Percentiles rank a stretch among this genome's conserved stretches.
These are phyloP conservation scores for Populus hybrid DNA, from an alignment of 441 rosid genomes.

Conservation along the genomic window DNA sequence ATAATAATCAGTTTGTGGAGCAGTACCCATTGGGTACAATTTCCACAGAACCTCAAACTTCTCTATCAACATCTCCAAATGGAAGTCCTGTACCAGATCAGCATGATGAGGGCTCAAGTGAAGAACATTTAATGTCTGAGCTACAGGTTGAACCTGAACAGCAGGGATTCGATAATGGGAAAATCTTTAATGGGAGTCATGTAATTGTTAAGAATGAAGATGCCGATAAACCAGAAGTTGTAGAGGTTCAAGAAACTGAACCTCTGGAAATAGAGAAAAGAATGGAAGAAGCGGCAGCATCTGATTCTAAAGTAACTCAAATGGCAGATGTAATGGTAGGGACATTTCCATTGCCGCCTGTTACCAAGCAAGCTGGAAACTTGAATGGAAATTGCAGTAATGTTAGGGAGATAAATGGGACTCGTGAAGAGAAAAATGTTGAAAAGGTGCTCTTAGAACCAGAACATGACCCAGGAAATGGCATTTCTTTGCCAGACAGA, in stretches of 20 bases:
- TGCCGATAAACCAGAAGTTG: slow-evolving; percentile 16
- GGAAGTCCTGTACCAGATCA: slow-evolving; percentile 33
- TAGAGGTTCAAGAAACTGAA: slow-evolving; percentile 25
- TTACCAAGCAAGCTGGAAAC: slow-evolving; percentile 22
- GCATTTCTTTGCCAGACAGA: slow-evolving; percentile 15
- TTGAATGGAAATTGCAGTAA: slow-evolving; percentile 25
- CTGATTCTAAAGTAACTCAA: slow-evolving; percentile 31
- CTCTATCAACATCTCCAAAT: slow-evolving; percentile 29
- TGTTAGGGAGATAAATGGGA: slow-evolving; percentile 22
- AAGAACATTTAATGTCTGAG: slow-evolving; percentile 26
- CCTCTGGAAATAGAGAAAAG: slow-evolving; percentile 13
- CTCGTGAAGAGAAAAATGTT: slow-evolving; percentile 26
- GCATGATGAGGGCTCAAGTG: slow-evolving; percentile 23
- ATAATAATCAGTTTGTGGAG: slow-evolving; percentile 35
- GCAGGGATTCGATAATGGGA: slow-evolving; percentile 22
- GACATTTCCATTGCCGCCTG: slow-evolving; percentile 54
- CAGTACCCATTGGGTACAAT: slow-evolving; percentile 54
- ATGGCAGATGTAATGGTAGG: slow-evolving; percentile 49
- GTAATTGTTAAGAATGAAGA: slow-evolving; percentile 20
- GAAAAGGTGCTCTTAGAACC: slow-evolving; percentile 25
- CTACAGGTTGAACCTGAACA: slow-evolving; percentile 27
- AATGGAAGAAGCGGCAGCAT: slow-evolving; percentile 10
- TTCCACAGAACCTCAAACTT: slow-evolving; percentile 45
- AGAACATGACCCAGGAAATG: slow-evolving; percentile 9
- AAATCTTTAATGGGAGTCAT: slow-evolving; percentile 16